Evolutionary conservation across 1,284 basidiomycete genomes (phyloP).

Genomic region (Hypsizygus ulmarius): DNA sequence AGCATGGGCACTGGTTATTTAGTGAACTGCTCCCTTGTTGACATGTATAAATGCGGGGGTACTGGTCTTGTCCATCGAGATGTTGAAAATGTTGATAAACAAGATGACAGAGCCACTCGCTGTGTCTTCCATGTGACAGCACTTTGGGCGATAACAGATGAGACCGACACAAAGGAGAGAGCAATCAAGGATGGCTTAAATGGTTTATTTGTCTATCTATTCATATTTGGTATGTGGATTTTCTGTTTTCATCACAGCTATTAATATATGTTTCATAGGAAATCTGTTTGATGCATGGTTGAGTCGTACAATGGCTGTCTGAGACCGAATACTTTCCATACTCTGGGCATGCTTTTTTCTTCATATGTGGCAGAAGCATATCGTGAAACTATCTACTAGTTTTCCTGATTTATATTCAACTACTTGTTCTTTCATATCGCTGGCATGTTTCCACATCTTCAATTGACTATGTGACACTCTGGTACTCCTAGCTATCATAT

Average conservation of each 20-base stretch:
- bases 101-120: not conserved
- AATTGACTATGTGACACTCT: slow-evolving; percentile 1
- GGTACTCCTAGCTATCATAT: not conserved
- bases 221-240: not conserved
- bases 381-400: not conserved
- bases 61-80: not conserved
- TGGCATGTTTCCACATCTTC: slow-evolving; percentile 1
- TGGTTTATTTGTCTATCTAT: not conserved
- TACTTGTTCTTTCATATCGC: not conserved
- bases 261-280: not conserved
- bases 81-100: not conserved
- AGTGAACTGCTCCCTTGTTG: not conserved
- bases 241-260: too few species aligned
- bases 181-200: not conserved
- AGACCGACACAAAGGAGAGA: not conserved
- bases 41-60: not conserved
- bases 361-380: not conserved
- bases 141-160: not conserved
- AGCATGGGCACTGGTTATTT: not conserved
- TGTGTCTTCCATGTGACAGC: not conserved
- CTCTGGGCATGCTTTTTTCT: not conserved
- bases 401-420: slow-evolving; percentile 2
- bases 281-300: slow-evolving; percentile 2
- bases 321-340: not conserved
- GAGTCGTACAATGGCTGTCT: not conserved